These are phyloP conservation scores for Metarhizium guizhouense DNA, from an alignment of 2,329 filamentous ascomycete genomes.

Conservation along the genomic window DNA sequence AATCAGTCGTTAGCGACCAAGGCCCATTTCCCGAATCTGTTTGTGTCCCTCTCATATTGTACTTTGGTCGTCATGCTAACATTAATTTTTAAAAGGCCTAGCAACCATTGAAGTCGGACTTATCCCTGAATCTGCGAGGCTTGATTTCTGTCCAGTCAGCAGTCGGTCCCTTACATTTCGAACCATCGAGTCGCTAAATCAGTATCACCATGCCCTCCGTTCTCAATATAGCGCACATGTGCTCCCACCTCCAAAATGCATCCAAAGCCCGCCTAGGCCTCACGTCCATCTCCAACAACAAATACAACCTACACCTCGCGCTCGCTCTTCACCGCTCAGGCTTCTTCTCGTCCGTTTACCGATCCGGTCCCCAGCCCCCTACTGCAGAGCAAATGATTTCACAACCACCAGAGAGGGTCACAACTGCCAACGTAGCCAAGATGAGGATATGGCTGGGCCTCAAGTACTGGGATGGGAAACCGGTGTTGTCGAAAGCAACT, in stretches of 20 bases:
- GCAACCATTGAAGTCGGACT: background rate
- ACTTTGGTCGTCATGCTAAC: background rate
- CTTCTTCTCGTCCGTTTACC: conserved; percentile 72
- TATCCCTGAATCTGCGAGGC: background rate
- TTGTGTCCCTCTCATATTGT: background rate
- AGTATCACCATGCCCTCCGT: conserved; percentile 37
- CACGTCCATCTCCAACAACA: conserved; percentile 73
- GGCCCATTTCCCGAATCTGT: background rate
- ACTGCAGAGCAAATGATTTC: conserved; percentile 35
- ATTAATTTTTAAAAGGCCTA: background rate
- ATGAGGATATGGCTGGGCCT: conserved; percentile 79
- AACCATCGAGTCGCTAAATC: background rate
- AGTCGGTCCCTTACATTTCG: background rate
- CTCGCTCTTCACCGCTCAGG: conserved; percentile 75
- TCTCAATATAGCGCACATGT: conserved; percentile 67
- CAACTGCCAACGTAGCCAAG: conserved; percentile 60
- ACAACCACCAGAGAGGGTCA: conserved; percentile 47
- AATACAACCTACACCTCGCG: conserved; percentile 67
- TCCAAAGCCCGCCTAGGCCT: conserved; percentile 74
- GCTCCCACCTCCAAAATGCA: conserved; percentile 87
- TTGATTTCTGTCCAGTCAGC: background rate
- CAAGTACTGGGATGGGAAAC: conserved; percentile 80
- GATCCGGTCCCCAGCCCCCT: conserved; percentile 51
- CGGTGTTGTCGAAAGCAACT: conserved; percentile 60
- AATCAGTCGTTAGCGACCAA: background rate